phyloP scores from a whole-genome alignment of 2,329 filamentous ascomycete species.

The Botryotinia globosa region DNA sequence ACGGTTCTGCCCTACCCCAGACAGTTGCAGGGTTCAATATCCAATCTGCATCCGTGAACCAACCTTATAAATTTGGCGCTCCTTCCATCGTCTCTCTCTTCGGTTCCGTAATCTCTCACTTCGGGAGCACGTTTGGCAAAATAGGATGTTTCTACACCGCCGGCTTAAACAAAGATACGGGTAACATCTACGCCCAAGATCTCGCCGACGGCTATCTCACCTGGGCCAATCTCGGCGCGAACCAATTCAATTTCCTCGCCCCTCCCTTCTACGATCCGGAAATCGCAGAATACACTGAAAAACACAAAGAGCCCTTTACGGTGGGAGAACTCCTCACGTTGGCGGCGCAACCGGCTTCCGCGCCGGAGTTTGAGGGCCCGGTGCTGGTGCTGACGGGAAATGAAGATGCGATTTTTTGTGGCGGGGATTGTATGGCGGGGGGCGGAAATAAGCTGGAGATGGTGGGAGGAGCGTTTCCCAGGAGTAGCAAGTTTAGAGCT shows the following conservation, averaged over 20 bases:
- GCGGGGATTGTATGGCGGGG: not conserved
- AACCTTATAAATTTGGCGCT: not conserved
- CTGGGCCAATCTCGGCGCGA: slow-evolving; percentile 10
- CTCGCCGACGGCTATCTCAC: slow-evolving; percentile 12
- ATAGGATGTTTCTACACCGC: not conserved
- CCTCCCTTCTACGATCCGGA: slow-evolving; percentile 10
- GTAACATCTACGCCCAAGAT: not conserved
- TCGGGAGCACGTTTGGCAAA: not conserved
- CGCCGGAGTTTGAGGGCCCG: not conserved
- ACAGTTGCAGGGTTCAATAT: slow-evolving; percentile 8
- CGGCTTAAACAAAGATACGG: not conserved
- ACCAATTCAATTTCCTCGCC: slow-evolving; percentile 14
- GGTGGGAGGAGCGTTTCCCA: not conserved
- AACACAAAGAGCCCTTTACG: not conserved
- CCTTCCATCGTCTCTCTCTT: not conserved
- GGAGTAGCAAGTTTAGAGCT: not conserved
- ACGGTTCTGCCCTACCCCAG: not conserved
- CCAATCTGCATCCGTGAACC: not conserved
- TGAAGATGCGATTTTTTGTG: slow-evolving; percentile 14
- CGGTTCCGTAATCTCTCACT: not conserved
- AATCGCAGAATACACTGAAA: not conserved
- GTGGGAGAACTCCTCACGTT: not conserved
- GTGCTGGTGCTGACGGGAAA: slow-evolving; percentile 7
- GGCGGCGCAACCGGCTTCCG: not conserved
- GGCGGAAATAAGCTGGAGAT: not conserved